phyloP scores from a whole-genome alignment of 768 basidiomycete species.

The Tephrocybe sp. region DNA sequence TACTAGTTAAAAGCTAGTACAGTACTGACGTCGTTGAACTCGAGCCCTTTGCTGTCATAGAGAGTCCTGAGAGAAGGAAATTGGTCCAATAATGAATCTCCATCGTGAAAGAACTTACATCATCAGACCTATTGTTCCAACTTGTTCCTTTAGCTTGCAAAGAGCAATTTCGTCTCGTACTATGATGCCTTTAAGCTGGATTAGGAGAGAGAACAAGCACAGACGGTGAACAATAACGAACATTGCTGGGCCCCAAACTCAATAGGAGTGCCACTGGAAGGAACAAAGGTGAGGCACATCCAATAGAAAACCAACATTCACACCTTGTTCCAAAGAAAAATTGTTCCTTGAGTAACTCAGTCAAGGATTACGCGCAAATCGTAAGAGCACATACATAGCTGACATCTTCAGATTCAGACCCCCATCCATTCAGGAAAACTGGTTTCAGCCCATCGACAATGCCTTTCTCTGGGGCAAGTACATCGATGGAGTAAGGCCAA shows the following conservation, averaged over 20 bases:
- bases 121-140: slow-evolving; percentile 59
- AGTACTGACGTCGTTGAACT: slow-evolving; percentile 57
- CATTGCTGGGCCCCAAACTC: slow-evolving; percentile 70
- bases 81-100: neutral
- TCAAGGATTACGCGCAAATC: neutral
- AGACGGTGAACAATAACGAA: slow-evolving; percentile 21
- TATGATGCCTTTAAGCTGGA: slow-evolving; percentile 49
- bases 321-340: slow-evolving; percentile 57
- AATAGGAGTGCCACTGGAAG: slow-evolving; percentile 40
- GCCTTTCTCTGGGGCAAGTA: slow-evolving; percentile 52
- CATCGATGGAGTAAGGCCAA: slow-evolving; percentile 67
- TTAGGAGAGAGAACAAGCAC: neutral
- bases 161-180: slow-evolving; percentile 60
- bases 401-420: slow-evolving; percentile 37
- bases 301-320: neutral
- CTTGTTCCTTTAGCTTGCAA: slow-evolving; percentile 41
- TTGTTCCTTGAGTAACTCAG: slow-evolving; percentile 37
- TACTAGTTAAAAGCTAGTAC: neutral
- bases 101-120: slow-evolving; percentile 38
- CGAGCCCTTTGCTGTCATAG: slow-evolving; percentile 64
- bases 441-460: slow-evolving; percentile 53
- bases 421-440: slow-evolving; percentile 51
- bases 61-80: slow-evolving; percentile 36
- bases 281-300: neutral
- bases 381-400: slow-evolving; percentile 27